Base-by-base conservation (phyloP, 805 yeast genomes). In the Zygoascus flipseniorum region DNA sequence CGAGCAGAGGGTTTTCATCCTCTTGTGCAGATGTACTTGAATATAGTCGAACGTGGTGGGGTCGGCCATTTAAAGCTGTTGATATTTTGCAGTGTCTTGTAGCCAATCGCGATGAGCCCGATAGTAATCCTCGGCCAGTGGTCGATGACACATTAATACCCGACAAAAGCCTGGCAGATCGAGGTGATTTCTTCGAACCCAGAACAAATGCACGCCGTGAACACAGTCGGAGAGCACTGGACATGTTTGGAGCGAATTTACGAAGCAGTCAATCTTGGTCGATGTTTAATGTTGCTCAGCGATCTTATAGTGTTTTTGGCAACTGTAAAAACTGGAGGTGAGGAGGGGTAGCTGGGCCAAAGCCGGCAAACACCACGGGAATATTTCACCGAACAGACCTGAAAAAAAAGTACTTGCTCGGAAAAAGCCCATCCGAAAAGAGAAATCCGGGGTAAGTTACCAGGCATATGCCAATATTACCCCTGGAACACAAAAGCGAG, bases 1-100 rank as follows among this genome's bases (percentile, higher is more conserved):
- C 84, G 10, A 48, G 31, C 20, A 47, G 39, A 35, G 39, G 39
- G 8, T 35, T 35, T 35, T 11, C 16, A 3, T 35, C 39, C 8
- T 35, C 39, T 35, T 35, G 8, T 13, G 39, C 16, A 5, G 16
- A 5, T 23, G 28, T 10, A 35, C 8, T 35, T 35, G 39, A 35
- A n/a, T 35, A 35, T 11, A 13, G 8, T 13, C 39, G 39, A 10
- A 35, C 39, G 16, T 13, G 16, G 13, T 35, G 13, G 39, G 39
- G 39, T 23, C 28, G 28, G 28, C 6, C 28, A 23, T 23, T 23
- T 23, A 23, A 3, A 23, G 28, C 28, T 23, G 28, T 23, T 23
- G 28, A 23, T 4, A 23, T 6, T 23, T 23, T 23, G 28, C 28
- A 23, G 28, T 23, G 28, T 35, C 16, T 11, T 3, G 13, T n/a